Evolutionary conservation across 192 early-diverging fungal species (phyloP).

Genomic region (Cetraspora pellucida): DNA sequence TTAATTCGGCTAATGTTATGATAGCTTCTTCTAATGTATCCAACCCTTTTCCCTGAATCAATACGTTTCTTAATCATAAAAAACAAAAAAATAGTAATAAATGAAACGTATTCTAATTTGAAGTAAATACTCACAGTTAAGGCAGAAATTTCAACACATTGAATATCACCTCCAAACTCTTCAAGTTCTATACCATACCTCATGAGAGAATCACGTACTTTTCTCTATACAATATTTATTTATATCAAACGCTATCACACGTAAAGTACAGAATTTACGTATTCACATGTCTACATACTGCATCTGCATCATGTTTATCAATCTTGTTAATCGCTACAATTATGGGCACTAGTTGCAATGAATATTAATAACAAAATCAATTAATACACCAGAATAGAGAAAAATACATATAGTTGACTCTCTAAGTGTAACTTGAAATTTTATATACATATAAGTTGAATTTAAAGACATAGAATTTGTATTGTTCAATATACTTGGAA

Average conservation of each 20-base stretch:
- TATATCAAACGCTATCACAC: neutral
- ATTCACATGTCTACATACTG: constrained; percentile 50
- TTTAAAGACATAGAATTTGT: too few relatives aligned
- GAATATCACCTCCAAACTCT: constrained; percentile 91
- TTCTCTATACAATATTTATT: constrained; percentile 33
- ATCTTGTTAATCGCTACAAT: constrained; percentile 98
- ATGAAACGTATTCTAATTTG: neutral
- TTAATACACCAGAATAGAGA: neutral
- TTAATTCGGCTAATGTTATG: constrained; percentile 79
- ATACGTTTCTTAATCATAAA: neutral
- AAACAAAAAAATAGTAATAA: neutral
- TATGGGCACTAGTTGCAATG: constrained; percentile 65
- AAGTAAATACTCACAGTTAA: constrained; percentile 55
- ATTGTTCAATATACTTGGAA: too few relatives aligned
- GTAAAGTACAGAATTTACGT: neutral
- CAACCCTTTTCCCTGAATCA: constrained; percentile 69
- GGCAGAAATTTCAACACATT: constrained; percentile 87
- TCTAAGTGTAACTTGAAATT: too few relatives aligned
- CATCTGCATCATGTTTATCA: constrained; percentile 83
- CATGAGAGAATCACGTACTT: constrained; percentile 61
- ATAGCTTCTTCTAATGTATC: constrained; percentile 90
- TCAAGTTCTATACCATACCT: constrained; percentile 83
- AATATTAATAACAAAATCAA: neutral
- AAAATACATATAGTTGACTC: too few relatives aligned
- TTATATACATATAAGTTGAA: too few relatives aligned